Evolutionary conservation across 768 basidiomycete species (phyloP), one percentile per base, ranked within the genome.

Genomic region (Pisolithus microcarpus): DNA sequence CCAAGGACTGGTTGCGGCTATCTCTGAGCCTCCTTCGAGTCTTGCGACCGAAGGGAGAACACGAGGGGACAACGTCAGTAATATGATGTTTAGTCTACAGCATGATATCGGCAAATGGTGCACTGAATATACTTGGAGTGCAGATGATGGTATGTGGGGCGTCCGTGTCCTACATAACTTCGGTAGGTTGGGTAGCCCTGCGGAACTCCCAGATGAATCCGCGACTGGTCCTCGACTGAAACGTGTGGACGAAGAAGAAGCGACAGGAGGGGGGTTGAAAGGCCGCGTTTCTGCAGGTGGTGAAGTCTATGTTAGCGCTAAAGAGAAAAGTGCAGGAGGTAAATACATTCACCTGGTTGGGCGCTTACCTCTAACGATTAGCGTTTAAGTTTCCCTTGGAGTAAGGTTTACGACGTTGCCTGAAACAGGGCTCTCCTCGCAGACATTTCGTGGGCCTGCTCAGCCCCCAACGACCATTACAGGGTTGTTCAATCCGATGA

Each of bases 401-500:
- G 77, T 95, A 38, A 82, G 94, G n/a, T 97, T 96, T 65, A 87
- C 91, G 4, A 98, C 95, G 1, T 70, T 94, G 4, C 90, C 92
- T 2, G 90, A 94, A 57, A 76, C 81, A 0, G 80, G 85, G 7
- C 76, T 82, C 0, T 76, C 85, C 4, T 82, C 68, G n/a, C 49
- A 58, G 36, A 40, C 70, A 15, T 53, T 63, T 38, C 63, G 65
- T 10, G 58, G 58, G 1, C 57, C 61, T 4, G 61, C 82, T 18
- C 91, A 92, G 63, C 91, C 95, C 0, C 92, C 95, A 1, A 96
- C 93, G 1, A 94, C 93, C 15, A 85, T 96, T 46, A 95, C 94
- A 4, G 89, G 93, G 5, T 77, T 95, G 24, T 91, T 94, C 67
- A 97, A 96, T 65, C 95, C 95, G 0, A 91, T 98, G 79, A 81